A percentile compares a stretch with the other conserved stretches of the same genome.
Evolutionary conservation across 139 green algal genomes (phyloP).

Genomic region (Picochlorum sp.): DNA sequence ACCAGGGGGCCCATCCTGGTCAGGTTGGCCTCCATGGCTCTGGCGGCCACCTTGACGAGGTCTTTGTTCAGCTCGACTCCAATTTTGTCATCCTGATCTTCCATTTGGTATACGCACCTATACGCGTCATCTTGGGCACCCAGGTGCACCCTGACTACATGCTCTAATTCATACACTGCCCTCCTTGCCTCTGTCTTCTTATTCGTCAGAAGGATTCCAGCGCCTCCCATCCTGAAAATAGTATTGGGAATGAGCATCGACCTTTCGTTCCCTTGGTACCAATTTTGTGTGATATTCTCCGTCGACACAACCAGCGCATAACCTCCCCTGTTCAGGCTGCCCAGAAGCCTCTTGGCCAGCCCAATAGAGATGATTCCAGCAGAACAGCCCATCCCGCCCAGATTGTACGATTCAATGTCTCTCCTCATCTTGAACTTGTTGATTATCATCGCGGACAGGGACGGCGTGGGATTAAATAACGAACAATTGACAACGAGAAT

Average conservation of each 20-base stretch:
- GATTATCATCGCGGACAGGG: constrained; percentile 68
- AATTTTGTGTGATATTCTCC: constrained; percentile 86
- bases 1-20: constrained; percentile 49
- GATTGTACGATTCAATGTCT: constrained; percentile 66
- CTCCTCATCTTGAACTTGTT: constrained; percentile 77
- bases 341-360: constrained; percentile 49
- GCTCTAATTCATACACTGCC: constrained; percentile 65
- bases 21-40: constrained; percentile 48
- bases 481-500: constrained; percentile 74
- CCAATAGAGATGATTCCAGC: constrained; percentile 72
- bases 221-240: constrained; percentile 49
- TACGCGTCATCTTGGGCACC: constrained; percentile 52
- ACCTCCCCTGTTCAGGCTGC: constrained; percentile 13
- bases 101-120: constrained; percentile 53
- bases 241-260: constrained; percentile 66
- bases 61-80: constrained; percentile 50
- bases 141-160: constrained; percentile 58
- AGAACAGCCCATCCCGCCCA: constrained; percentile 72
- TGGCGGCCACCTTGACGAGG: constrained; percentile 41
- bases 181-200: constrained; percentile 28
- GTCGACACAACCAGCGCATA: constrained; percentile 68
- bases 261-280: constrained; percentile 77
- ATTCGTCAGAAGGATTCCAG: constrained; percentile 64
- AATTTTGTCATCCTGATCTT: constrained; percentile 34
- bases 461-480: constrained; percentile 74